phyloP scores from a whole-genome alignment of 2,329 filamentous ascomycete species.

The Hypoxylon sp. region DNA sequence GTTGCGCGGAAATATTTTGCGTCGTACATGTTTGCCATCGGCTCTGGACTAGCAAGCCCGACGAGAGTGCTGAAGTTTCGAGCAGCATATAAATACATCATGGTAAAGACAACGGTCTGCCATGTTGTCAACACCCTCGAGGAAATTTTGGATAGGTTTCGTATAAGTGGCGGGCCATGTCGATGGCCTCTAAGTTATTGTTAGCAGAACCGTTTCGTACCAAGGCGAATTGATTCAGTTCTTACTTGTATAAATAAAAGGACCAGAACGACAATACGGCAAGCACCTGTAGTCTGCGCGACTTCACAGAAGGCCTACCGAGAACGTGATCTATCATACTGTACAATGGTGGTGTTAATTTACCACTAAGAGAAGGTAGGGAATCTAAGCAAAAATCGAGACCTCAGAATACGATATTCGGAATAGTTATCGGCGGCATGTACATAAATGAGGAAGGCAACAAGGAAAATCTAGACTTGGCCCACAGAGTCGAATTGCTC shows the following conservation, averaged over 20 bases:
- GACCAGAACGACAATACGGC: slow-evolving; percentile 94
- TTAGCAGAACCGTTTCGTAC: slow-evolving; percentile 39
- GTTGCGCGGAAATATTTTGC: slow-evolving; percentile 94
- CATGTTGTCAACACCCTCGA: slow-evolving; percentile 83
- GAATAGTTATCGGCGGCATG: slow-evolving; percentile 1
- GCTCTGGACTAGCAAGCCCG: slow-evolving; percentile 91
- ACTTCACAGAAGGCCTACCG: slow-evolving; percentile 90
- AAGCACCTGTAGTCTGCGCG: slow-evolving; percentile 92
- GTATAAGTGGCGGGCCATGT: slow-evolving; percentile 86
- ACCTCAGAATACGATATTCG: slow-evolving; percentile 22
- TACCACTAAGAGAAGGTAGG: slow-evolving; percentile 11
- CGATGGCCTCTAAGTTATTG: slow-evolving; percentile 76
- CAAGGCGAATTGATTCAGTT: slow-evolving; percentile 4
- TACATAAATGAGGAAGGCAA: not conserved
- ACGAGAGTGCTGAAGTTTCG: slow-evolving; percentile 95
- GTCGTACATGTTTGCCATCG: slow-evolving; percentile 93
- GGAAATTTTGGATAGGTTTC: slow-evolving; percentile 78
- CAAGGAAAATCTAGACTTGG: slow-evolving; percentile 6
- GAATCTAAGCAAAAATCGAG: not conserved
- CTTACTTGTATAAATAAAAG: slow-evolving; percentile 81
- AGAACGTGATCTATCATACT: slow-evolving; percentile 87
- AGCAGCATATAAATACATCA: slow-evolving; percentile 90
- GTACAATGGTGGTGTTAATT: slow-evolving; percentile 24
- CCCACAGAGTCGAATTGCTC: slow-evolving; percentile 15
- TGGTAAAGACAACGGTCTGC: slow-evolving; percentile 89